Evolutionary conservation across 1,284 basidiomycete genomes (phyloP).

Genomic region (Ustilago nuda): DNA sequence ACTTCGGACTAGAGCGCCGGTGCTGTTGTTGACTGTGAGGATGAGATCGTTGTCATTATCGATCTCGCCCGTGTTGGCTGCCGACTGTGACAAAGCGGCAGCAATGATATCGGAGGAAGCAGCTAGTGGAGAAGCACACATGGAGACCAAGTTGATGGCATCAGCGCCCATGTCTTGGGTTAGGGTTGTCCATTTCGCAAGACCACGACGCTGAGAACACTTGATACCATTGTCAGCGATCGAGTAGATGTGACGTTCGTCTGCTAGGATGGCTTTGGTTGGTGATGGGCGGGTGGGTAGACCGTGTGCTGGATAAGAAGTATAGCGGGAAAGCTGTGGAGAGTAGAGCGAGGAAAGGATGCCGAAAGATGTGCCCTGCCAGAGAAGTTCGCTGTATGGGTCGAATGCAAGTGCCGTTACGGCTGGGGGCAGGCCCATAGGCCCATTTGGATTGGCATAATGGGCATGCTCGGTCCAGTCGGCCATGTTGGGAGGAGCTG

Average conservation of each 20-base stretch:
- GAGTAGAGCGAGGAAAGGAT: slow-evolving; percentile 80
- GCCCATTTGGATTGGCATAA: slow-evolving; percentile 54
- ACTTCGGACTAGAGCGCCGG: slow-evolving; percentile 58
- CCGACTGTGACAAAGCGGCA: slow-evolving; percentile 54
- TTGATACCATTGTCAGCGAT: slow-evolving; percentile 69
- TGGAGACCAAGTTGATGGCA: slow-evolving; percentile 57
- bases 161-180: slow-evolving; percentile 39
- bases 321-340: slow-evolving; percentile 75
- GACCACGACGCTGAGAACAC: slow-evolving; percentile 69
- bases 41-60: slow-evolving; percentile 55
- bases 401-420: slow-evolving; percentile 78
- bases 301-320: slow-evolving; percentile 72
- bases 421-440: slow-evolving; percentile 56
- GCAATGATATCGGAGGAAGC: slow-evolving; percentile 63
- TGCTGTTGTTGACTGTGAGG: slow-evolving; percentile 60
- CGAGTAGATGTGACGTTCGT: slow-evolving; percentile 69
- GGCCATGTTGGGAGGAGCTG: slow-evolving; percentile 47
- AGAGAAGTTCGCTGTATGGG: slow-evolving; percentile 87
- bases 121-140: slow-evolving; percentile 63
- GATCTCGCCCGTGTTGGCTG: slow-evolving; percentile 44
- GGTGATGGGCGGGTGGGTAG: slow-evolving; percentile 73
- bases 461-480: slow-evolving; percentile 65
- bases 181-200: slow-evolving; percentile 67
- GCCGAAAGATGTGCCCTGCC: slow-evolving; percentile 84
- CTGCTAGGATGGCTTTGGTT: slow-evolving; percentile 65